Conservation (phyloP, 495 filamentous ascomycete genomes). For the Hypomontagnella submonticulosa region DNA sequence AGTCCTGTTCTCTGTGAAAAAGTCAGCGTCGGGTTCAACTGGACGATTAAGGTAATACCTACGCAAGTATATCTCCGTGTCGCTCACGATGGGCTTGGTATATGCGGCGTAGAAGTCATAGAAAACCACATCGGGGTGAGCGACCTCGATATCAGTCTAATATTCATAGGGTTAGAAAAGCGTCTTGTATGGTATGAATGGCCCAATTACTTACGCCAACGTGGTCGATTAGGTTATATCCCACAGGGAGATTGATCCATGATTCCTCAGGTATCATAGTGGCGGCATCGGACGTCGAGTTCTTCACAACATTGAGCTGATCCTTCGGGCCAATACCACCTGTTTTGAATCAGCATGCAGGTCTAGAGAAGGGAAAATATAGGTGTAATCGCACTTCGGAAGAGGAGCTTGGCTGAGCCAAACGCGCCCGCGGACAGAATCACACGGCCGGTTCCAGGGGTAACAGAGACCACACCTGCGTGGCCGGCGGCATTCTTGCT, state of each 20-base stretch:
- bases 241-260: slow-evolving; percentile 74
- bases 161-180: neutral
- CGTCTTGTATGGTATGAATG: neutral
- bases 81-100: slow-evolving; percentile 43
- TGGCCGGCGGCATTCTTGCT: slow-evolving; percentile 56
- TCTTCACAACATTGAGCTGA: slow-evolving; percentile 60
- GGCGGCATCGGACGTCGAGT: slow-evolving; percentile 55
- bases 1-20: slow-evolving; percentile 55
- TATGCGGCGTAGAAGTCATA: slow-evolving; percentile 68
- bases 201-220: slow-evolving; percentile 53
- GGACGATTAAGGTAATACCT: neutral
- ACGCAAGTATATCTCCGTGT: slow-evolving; percentile 44
- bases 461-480: slow-evolving; percentile 64
- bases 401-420: slow-evolving; percentile 69
- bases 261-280: slow-evolving; percentile 56
- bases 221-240: slow-evolving; percentile 72
- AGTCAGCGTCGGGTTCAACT: slow-evolving; percentile 34
- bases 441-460: slow-evolving; percentile 64
- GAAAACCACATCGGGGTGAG: slow-evolving; percentile 62
- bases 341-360: slow-evolving; percentile 20
- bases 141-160: slow-evolving; percentile 65
- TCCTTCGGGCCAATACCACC: slow-evolving; percentile 66
- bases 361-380: neutral
- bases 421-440: slow-evolving; percentile 71
- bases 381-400: slow-evolving; percentile 33